These are phyloP conservation scores for Fraxinus latifolia DNA, from an alignment of 305 asterid species.

Conservation along the genomic window DNA sequence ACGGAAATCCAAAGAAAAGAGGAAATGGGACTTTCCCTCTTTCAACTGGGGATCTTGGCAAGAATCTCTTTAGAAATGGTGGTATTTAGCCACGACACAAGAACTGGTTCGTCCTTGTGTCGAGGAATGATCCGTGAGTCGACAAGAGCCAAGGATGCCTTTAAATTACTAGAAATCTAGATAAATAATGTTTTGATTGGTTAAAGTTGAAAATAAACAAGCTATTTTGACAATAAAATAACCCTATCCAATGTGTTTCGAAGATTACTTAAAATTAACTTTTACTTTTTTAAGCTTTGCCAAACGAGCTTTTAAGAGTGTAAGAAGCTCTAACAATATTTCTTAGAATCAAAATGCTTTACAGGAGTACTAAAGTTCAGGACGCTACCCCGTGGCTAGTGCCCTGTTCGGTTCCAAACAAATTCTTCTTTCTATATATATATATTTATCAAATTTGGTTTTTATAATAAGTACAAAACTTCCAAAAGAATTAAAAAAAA, in stretches of 20 bases:
- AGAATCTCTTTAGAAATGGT: no score
- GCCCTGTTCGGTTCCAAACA: slow-evolving; percentile 14
- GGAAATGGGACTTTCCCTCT: no score
- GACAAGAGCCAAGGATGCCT: not conserved
- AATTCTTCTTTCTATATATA: slow-evolving; percentile 22
- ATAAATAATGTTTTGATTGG: not conserved
- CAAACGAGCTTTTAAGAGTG: not conserved
- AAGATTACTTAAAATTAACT: not conserved
- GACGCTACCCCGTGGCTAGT: not conserved
- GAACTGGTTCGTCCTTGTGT: no score
- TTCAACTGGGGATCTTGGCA: no score
- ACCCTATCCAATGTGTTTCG: not conserved
- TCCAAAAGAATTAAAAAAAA: slow-evolving; percentile 11
- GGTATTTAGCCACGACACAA: no score
- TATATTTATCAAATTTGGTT: slow-evolving; percentile 19
- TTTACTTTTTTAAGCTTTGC: not conserved
- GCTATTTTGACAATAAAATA: not conserved
- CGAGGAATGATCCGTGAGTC: no score
- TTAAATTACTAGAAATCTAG: not conserved
- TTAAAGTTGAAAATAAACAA: not conserved
- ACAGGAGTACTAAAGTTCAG: slow-evolving; percentile 23
- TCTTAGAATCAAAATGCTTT: slow-evolving; percentile 16
- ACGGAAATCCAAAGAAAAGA: no score
- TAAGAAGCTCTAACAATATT: not conserved
- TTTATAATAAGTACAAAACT: slow-evolving; percentile 45